Evolutionary conservation across 2,329 filamentous ascomycete genomes (phyloP), one percentile per base, ranked within the genome.

Genomic region (Monosporascus sp.): DNA sequence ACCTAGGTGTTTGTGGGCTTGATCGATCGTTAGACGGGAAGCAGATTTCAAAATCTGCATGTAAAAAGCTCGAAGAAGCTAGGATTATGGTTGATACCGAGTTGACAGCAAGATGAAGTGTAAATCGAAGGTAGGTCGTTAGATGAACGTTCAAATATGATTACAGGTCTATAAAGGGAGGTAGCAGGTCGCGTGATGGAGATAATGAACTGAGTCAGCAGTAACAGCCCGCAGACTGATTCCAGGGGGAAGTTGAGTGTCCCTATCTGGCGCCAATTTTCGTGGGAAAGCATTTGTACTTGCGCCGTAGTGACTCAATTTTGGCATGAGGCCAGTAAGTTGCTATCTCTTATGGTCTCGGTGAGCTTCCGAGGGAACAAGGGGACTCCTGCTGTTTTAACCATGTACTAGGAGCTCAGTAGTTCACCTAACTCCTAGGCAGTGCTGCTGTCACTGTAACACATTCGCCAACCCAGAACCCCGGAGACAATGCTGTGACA

Each of bases 1-100:
- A 14, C 58, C 62, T 2, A 67, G 61, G 41, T 62, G 57, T 0
- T 55, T 50, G 63, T 80, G 78, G 0, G 74, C 75, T 35, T 56
- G 53, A 38, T 79, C 71, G 49, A 57, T 19, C 37, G 55, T 52
- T 3, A 49, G 22, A 5, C 57, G 55, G 7, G 55, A 51, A 8
- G 57, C 52, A 5, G 50, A 26, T 7, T 43, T 49, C 5, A 55
- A n/a, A 6, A 9, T 9, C 26, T 27, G 26, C 26, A 27, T 11
- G 26, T 1, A 9, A 9, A 27, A 9, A 27, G 7, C 3, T 3
- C 26, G 8, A 27, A 27, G 26, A 27, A 27, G 26, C 8, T 9
- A 27, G 26, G 26, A 3, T 9, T 9, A 1, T 8, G 8, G 26
- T 3, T 9, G 26, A 9, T 9, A 9, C 2, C 2, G 3, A 9